Percentiles rank a stretch among this genome's conserved stretches.
Conservation (phyloP, 805 yeast genomes). For the Ogataea naganishii region DNA sequence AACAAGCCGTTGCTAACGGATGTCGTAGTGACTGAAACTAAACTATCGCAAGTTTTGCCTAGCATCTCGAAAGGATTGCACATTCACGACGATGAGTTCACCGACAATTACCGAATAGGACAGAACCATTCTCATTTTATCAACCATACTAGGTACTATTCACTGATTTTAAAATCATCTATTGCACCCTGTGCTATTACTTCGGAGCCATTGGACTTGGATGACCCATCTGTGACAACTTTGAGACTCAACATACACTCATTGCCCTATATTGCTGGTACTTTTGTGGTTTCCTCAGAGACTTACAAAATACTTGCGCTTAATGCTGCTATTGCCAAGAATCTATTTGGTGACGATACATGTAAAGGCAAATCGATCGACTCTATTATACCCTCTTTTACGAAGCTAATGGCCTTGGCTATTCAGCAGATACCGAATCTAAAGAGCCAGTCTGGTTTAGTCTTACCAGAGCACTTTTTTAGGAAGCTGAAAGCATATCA, state of each 20-base stretch:
- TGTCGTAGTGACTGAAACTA: constrained; percentile 5
- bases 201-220: constrained; percentile 46
- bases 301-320: constrained; percentile 53
- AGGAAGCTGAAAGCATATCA: constrained; percentile 50
- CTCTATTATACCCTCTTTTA: constrained; percentile 55
- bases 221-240: constrained; percentile 18
- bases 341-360: constrained; percentile 63
- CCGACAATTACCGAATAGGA: constrained; percentile 5
- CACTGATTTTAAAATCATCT: constrained; percentile 34
- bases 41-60: too few species aligned
- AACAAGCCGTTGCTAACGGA: constrained; percentile 14
- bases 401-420: constrained; percentile 34
- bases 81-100: constrained; percentile 6
- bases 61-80: too few species aligned
- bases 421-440: constrained; percentile 30
- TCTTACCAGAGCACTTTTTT: constrained; percentile 86
- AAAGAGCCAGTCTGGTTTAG: constrained; percentile 52
- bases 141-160: constrained; percentile 56
- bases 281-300: constrained; percentile 55
- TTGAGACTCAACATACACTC: constrained; percentile 60
- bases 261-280: constrained; percentile 82
- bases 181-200: constrained; percentile 70
- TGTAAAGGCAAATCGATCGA: constrained; percentile 42
- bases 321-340: constrained; percentile 70
- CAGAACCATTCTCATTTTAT: constrained; percentile 34